Conservation (phyloP, 1,284 basidiomycete species). For the Pisolithus thermaeus region DNA sequence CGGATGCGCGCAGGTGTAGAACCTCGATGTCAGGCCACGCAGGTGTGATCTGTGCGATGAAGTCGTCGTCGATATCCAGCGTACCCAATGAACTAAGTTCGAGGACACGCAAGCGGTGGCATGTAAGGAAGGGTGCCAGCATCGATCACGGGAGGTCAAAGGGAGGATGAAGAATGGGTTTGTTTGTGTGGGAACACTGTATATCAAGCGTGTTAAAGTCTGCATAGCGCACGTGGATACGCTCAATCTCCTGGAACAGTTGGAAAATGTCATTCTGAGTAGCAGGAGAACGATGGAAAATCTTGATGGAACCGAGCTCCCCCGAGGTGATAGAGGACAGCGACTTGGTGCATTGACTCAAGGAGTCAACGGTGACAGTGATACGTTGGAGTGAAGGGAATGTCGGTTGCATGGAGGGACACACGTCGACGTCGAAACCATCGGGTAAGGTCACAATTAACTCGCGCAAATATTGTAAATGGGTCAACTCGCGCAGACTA, state of each 20-base stretch:
- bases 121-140: constrained; percentile 20
- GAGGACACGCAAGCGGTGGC: constrained; percentile 14
- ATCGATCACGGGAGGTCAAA: constrained; percentile 17
- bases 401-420: constrained; percentile 1
- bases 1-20: constrained; percentile 14
- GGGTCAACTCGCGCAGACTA: constrained; percentile 15
- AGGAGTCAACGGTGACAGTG: constrained; percentile 17
- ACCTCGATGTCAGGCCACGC: constrained; percentile 24
- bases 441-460: constrained; percentile 4
- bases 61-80: constrained; percentile 23
- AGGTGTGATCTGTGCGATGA: constrained; percentile 19
- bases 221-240: constrained; percentile 16
- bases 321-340: constrained; percentile 16
- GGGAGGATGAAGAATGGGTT: neutral
- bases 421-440: constrained; percentile 15
- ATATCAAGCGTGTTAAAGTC: constrained; percentile 9
- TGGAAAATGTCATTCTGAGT: constrained; percentile 15
- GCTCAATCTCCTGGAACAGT: constrained; percentile 20
- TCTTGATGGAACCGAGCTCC: constrained; percentile 20
- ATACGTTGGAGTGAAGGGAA: constrained; percentile 1
- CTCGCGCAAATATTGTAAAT: constrained; percentile 13
- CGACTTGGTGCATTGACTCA: constrained; percentile 11
- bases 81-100: constrained; percentile 22
- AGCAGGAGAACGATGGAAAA: constrained; percentile 18
- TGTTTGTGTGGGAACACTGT: constrained; percentile 4